phyloP scores from a whole-genome alignment of 768 basidiomycete species.

The Leucogyrophana mollusca region DNA sequence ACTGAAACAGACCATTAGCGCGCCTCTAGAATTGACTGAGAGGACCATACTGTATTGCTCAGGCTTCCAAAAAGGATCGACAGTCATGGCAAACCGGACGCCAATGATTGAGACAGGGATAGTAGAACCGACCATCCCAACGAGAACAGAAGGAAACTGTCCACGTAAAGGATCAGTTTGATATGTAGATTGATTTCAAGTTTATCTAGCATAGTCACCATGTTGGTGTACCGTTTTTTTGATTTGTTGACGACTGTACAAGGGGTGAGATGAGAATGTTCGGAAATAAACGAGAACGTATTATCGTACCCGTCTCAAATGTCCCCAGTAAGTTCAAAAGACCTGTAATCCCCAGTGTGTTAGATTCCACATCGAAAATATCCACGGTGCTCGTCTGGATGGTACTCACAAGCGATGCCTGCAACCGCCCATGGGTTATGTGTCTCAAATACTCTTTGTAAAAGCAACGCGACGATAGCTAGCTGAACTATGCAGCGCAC shows the following conservation, averaged over 20 bases:
- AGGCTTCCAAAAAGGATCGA: slow-evolving; percentile 81
- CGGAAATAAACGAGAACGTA: not conserved
- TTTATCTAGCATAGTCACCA: too few species aligned
- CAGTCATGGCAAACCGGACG: slow-evolving; percentile 69
- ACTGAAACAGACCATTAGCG: slow-evolving; percentile 41
- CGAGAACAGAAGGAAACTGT: slow-evolving; percentile 62
- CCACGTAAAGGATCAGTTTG: slow-evolving; percentile 10
- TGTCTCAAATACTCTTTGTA: slow-evolving; percentile 75
- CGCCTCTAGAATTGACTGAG: not conserved
- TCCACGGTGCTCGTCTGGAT: not conserved
- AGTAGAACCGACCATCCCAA: slow-evolving; percentile 72
- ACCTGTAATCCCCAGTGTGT: slow-evolving; percentile 37
- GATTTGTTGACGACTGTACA: slow-evolving; percentile 73
- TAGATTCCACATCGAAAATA: too few species aligned
- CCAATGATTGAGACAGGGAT: slow-evolving; percentile 81
- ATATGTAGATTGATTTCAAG: too few species aligned
- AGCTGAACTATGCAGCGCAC: slow-evolving; percentile 78
- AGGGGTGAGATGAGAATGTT: not conserved
- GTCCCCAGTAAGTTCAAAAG: slow-evolving; percentile 77
- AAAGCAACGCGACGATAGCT: slow-evolving; percentile 64
- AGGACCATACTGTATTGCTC: slow-evolving; percentile 66
- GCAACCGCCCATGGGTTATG: slow-evolving; percentile 74
- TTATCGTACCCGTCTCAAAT: slow-evolving; percentile 62
- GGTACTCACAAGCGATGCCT: slow-evolving; percentile 64
- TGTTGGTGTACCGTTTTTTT: slow-evolving; percentile 65